phyloP scores from a whole-genome alignment of 2,329 filamentous ascomycete genomes.

The Malbranchea cinnamomea region DNA sequence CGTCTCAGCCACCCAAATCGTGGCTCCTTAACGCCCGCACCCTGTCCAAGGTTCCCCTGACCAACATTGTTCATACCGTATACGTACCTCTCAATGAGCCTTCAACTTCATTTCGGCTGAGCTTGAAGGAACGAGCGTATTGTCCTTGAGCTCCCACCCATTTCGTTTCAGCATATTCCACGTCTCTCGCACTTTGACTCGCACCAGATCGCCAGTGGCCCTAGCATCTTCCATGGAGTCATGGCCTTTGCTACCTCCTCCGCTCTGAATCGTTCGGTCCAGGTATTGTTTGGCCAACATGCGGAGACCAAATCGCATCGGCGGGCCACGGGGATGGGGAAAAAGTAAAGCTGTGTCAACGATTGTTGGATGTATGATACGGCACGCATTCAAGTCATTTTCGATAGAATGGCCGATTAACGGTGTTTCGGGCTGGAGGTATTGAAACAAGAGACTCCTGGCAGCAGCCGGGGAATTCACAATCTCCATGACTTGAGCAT shows the following conservation, averaged over 20 bases:
- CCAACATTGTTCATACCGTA: slow-evolving; percentile 2
- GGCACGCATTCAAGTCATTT: slow-evolving; percentile 78
- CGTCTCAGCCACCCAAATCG: too few relatives aligned
- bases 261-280: slow-evolving; percentile 63
- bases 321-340: slow-evolving; percentile 62
- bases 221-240: slow-evolving; percentile 86
- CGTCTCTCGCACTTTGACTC: slow-evolving; percentile 51
- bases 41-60: too few relatives aligned
- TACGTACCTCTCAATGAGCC: neutral
- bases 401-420: slow-evolving; percentile 88
- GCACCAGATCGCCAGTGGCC: slow-evolving; percentile 74
- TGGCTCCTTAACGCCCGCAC: too few relatives aligned
- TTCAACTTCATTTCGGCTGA: slow-evolving; percentile 3
- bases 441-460: slow-evolving; percentile 59
- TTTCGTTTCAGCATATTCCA: slow-evolving; percentile 52
- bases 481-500: slow-evolving; percentile 42
- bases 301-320: slow-evolving; percentile 64
- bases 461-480: slow-evolving; percentile 62
- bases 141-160: slow-evolving; percentile 51
- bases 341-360: slow-evolving; percentile 78
- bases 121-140: slow-evolving; percentile 17
- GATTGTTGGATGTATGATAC: slow-evolving; percentile 70
- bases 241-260: slow-evolving; percentile 49
- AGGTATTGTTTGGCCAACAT: slow-evolving; percentile 55
- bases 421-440: slow-evolving; percentile 62